Percentiles rank a stretch among this genome's conserved stretches.
phyloP scores from a whole-genome alignment of 768 basidiomycete species.

The Tulasnella sp. region DNA sequence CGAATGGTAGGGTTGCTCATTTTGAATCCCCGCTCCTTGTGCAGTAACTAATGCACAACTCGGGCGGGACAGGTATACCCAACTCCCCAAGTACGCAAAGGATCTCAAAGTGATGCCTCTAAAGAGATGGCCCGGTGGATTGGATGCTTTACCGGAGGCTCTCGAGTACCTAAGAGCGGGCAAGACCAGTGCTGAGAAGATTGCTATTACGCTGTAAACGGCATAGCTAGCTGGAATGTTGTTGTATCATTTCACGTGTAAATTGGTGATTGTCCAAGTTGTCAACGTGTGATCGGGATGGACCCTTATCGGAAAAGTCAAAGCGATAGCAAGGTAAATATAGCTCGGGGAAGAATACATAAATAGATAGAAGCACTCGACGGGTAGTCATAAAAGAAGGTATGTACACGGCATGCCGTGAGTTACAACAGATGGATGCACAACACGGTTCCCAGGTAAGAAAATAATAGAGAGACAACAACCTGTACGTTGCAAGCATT shows the following conservation, averaged over 20 bases:
- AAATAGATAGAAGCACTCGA: neutral
- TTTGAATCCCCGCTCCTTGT: too few relatives aligned
- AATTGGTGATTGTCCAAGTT: too few relatives aligned
- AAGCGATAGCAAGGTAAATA: neutral
- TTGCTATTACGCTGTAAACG: neutral
- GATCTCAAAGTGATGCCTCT: constrained; percentile 6
- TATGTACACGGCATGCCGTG: neutral
- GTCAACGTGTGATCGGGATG: too few relatives aligned
- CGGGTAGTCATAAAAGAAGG: neutral
- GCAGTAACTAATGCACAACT: neutral
- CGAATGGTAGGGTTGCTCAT: neutral
- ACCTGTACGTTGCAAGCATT: neutral
- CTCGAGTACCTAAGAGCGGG: constrained; percentile 22
- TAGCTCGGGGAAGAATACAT: neutral
- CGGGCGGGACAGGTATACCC: neutral
- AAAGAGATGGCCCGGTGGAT: constrained; percentile 20
- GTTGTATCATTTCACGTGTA: neutral
- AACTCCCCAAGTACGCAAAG: neutral
- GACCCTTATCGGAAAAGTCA: neutral
- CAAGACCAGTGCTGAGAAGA: constrained; percentile 23
- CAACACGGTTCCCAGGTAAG: neutral
- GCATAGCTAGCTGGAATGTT: neutral
- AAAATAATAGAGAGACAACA: neutral
- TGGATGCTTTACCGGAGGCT: constrained; percentile 22
- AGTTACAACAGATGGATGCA: neutral